phyloP scores from a whole-genome alignment of 495 filamentous ascomycete species.

The Xylaria sp. region DNA sequence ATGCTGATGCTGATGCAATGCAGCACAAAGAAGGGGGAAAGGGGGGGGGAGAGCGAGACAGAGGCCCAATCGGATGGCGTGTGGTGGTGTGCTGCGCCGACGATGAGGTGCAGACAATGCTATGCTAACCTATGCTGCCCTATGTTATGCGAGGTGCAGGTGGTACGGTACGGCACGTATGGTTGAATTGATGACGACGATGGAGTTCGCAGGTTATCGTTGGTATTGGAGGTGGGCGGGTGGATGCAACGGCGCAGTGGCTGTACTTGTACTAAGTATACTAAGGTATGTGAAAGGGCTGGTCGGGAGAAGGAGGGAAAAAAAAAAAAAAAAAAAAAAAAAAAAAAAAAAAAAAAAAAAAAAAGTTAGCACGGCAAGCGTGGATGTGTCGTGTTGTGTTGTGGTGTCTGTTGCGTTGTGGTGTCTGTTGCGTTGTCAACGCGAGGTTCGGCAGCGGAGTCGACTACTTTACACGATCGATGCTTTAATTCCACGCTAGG shows the following conservation, averaged over 20 bases:
- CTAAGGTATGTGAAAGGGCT: neutral
- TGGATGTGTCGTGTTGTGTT: conserved; percentile 2
- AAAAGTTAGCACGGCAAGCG: neutral
- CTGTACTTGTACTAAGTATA: no score
- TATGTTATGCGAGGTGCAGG: neutral
- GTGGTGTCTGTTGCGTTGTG: conserved; percentile 5
- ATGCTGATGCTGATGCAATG: conserved; percentile 16
- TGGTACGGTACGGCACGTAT: no score
- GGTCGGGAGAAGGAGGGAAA: neutral
- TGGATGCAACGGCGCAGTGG: neutral
- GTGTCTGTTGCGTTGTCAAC: conserved; percentile 15
- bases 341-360: no score
- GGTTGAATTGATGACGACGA: neutral
- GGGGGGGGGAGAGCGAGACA: neutral
- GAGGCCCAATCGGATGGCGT: conserved; percentile 9
- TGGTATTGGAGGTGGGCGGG: neutral
- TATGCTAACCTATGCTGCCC: neutral
- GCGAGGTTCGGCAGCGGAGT: conserved; percentile 4
- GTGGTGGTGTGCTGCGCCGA: neutral
- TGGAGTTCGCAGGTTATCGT: neutral
- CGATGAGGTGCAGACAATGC: neutral
- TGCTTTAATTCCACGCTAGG: neutral
- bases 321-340: neutral
- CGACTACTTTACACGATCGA: neutral
- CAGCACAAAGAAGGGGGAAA: conserved; percentile 3